Base-by-base conservation (phyloP, 75 land plant species). In the Picea sitchensis region DNA sequence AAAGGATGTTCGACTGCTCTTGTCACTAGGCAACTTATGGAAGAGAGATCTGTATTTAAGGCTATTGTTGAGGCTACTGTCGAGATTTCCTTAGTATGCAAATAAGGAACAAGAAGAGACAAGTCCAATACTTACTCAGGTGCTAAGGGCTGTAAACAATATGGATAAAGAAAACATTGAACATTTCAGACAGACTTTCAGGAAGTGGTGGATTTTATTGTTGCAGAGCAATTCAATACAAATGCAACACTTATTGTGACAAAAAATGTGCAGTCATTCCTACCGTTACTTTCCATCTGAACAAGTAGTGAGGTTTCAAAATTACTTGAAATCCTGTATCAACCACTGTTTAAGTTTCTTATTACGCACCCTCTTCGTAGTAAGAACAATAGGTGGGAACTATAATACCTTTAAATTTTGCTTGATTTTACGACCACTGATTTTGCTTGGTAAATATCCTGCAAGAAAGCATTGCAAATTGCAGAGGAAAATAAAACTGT, bases 231-330 rank as follows among this genome's bases (percentile, higher is more conserved):
- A 21, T 98, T 98, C 80, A 98, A 98, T 82, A 82, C 96, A 7
- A 98, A 93, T 86, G 92, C 93, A 79, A 93, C 98, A 26, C 76
- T 88, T 75, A 86, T 86, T 84, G 98, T 98, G 54, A 87, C 98
- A 65, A 95, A 90, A 79, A 90, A 85, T 87, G 98, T 98, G 73
- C 99, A 98, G 76, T 93, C 95, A 63, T 98, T 96, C 75, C 90
- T 98, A 67, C 88, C 96, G 20, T 90, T 98, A 78, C 82, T 98
- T 76, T 98, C 99, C 47, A 98, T 94, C 85, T 87, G 99, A 83
- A 98, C 99, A 69, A 96, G 99, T 14, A 95, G 94, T 88, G 98
- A 98, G 84, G 96, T 98, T 4, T 92, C 96, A 59, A 98, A 98
- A 80, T 85, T 98, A 77, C 93, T 98, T 80, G 99, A 95, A 81